Conservation (phyloP, 108 stramenopile species). For the Pseudonitzschia multistriata region DNA sequence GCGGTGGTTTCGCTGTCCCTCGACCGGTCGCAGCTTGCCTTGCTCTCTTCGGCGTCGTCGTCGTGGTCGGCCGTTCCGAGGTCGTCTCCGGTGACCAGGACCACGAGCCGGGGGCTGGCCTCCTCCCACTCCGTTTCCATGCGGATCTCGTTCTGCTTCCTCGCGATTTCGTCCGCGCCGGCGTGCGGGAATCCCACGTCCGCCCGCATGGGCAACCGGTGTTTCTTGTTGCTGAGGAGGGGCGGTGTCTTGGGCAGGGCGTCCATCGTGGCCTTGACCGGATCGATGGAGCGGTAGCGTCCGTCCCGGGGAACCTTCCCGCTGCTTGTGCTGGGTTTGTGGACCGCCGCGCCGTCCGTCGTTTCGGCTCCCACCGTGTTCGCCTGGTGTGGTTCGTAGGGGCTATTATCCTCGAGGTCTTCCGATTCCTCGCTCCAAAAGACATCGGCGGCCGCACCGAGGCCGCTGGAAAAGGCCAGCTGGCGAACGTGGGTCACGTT, state of each 20-base stretch:
- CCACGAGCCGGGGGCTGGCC: constrained; percentile 70
- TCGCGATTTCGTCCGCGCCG: constrained; percentile 51
- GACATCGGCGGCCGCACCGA: constrained; percentile 51
- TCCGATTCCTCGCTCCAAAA: constrained; percentile 29
- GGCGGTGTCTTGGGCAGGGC: constrained; percentile 58
- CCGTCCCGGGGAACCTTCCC: constrained; percentile 31
- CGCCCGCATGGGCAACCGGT: constrained; percentile 65
- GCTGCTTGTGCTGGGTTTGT: not conserved
- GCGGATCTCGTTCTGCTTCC: constrained; percentile 68
- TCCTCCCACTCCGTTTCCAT: constrained; percentile 83
- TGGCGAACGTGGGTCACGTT: constrained; percentile 41
- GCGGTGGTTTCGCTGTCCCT: not conserved
- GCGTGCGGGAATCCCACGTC: constrained; percentile 86
- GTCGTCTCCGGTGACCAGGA: constrained; percentile 55
- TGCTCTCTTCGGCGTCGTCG: not conserved
- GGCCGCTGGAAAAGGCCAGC: constrained; percentile 51
- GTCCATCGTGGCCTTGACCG: constrained; percentile 42
- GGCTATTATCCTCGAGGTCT: constrained; percentile 14
- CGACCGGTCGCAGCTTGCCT: not conserved
- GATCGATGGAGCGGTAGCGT: constrained; percentile 66
- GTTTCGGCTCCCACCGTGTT: not conserved
- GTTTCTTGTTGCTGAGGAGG: constrained; percentile 53
- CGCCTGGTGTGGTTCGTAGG: not conserved
- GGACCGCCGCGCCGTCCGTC: not conserved
- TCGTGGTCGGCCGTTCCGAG: constrained; percentile 35